Percentiles rank a stretch among this genome's conserved stretches.
phyloP scores from a whole-genome alignment of 2,329 filamentous ascomycete genomes.

The Exserohilum rostratum region DNA sequence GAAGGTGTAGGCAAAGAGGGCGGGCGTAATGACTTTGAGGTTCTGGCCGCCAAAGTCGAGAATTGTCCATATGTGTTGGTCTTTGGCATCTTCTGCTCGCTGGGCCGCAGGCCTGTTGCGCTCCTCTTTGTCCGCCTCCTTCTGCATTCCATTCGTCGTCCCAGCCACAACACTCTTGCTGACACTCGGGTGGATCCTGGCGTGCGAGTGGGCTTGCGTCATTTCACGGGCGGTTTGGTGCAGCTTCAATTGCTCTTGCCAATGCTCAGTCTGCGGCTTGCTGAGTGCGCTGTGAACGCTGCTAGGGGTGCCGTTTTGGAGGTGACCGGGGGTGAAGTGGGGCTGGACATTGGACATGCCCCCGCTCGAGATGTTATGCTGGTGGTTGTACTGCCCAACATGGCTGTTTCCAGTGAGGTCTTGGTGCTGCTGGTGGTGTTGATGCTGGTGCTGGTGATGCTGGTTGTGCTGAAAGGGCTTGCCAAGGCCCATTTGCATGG shows the following conservation, averaged over 20 bases:
- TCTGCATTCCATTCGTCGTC: constrained; percentile 56
- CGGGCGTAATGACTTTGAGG: constrained; percentile 77
- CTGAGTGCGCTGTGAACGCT: constrained; percentile 62
- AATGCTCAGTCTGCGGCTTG: constrained; percentile 72
- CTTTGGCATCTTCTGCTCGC: constrained; percentile 46
- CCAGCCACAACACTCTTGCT: constrained; percentile 69
- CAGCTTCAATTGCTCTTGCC: constrained; percentile 84
- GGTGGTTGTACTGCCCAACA: constrained; percentile 65
- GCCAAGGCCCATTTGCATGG: constrained; percentile 65
- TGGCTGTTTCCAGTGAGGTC: constrained; percentile 60
- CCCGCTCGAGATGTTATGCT: constrained; percentile 65
- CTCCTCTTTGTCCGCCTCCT: constrained; percentile 60
- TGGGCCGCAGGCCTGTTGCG: constrained; percentile 71
- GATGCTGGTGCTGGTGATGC: constrained; percentile 54
- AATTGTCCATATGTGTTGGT: constrained; percentile 83
- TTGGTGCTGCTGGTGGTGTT: constrained; percentile 67
- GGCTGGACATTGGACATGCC: constrained; percentile 69
- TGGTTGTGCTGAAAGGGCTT: constrained; percentile 71
- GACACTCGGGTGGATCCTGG: constrained; percentile 70
- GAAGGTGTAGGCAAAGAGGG: constrained; percentile 85
- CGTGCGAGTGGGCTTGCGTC: constrained; percentile 76
- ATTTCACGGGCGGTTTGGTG: constrained; percentile 75
- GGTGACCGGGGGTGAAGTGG: constrained; percentile 64
- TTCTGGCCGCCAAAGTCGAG: constrained; percentile 97
- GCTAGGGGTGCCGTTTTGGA: constrained; percentile 65